Evolutionary conservation across 176 grass and related monocot genomes (phyloP), one percentile per base, ranked within the genome.

Genomic region (Phragmites australis): DNA sequence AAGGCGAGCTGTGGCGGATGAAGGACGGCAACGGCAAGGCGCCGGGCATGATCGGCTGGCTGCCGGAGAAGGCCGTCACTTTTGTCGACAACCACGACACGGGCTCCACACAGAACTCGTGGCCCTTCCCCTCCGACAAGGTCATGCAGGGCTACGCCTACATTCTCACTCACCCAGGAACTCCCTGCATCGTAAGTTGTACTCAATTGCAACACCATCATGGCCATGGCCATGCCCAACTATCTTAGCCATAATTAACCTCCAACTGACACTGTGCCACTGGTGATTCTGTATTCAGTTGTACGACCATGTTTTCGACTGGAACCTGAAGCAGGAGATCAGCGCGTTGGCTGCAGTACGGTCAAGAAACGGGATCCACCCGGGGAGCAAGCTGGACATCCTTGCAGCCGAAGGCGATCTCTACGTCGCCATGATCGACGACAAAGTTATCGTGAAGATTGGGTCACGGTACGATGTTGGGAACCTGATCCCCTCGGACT

Each of bases 61-160:
- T 81, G 87, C 94, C 94, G 8, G 94, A 90, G 79, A 91, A 88
- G 79, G 89, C 91, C 0, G 94, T 97, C 70, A 93, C 94, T 0
- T 97, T 97, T 86, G 54, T 97, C 15, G 91, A 97, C 71, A 97
- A 97, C 75, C 94, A 97, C 80, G 94, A 97, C 65, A 97, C 94
- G 1, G 91, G 91, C 0, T 97, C 90, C 41, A 93, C 93, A 0
- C 90, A 97, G 81, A 89, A 65, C 32, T 31, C 77, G 13, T 76
- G 73, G 90, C 90, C 93, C 1, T 96, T 96, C 74, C 93, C 93
- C 0, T 60, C 87, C 0, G 87, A 92, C 46, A 96, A 96, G 85
- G 82, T 96, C 79, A 92, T 92, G 85, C 93, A 90, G 39, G 93
- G 93, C 56, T 96, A 96, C 45, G 87, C 85, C 40, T 96, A 92